phyloP scores from a whole-genome alignment of 352 stramenopile species.

The Phytophthora palmivora region DNA sequence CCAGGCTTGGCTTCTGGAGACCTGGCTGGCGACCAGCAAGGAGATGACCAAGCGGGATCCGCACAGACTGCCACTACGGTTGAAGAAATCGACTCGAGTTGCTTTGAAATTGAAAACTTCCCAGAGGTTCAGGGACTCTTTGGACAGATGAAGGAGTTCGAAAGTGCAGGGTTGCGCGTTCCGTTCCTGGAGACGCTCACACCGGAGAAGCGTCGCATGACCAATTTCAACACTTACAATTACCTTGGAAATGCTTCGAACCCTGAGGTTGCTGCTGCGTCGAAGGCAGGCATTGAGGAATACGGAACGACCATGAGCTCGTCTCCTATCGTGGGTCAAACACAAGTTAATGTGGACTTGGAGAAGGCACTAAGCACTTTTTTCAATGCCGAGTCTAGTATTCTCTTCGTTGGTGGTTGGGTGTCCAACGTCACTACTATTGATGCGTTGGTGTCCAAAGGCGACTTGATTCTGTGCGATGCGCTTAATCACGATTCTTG shows the following conservation, averaged over 20 bases:
- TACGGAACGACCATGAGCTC: constrained; percentile 86
- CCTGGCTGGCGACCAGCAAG: constrained; percentile 57
- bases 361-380: constrained; percentile 70
- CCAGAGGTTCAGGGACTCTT: constrained; percentile 70
- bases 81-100: constrained; percentile 72
- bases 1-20: constrained; percentile 64
- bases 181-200: constrained; percentile 79
- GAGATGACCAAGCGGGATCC: constrained; percentile 15
- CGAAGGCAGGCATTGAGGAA: constrained; percentile 66
- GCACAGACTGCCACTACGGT: constrained; percentile 46
- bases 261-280: constrained; percentile 53
- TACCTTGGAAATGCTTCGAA: constrained; percentile 82
- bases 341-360: constrained; percentile 71
- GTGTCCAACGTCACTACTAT: constrained; percentile 85
- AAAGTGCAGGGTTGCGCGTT: constrained; percentile 68
- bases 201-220: constrained; percentile 71
- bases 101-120: constrained; percentile 72
- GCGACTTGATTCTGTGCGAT: constrained; percentile 81
- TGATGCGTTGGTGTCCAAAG: constrained; percentile 71
- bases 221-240: constrained; percentile 91
- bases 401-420: constrained; percentile 79
- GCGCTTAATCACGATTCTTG: constrained; percentile 85
- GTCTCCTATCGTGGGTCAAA: constrained; percentile 83
- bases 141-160: constrained; percentile 79
- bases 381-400: constrained; percentile 62